phyloP scores from a whole-genome alignment of 2,329 filamentous ascomycete species.

The Didymella lethalis region DNA sequence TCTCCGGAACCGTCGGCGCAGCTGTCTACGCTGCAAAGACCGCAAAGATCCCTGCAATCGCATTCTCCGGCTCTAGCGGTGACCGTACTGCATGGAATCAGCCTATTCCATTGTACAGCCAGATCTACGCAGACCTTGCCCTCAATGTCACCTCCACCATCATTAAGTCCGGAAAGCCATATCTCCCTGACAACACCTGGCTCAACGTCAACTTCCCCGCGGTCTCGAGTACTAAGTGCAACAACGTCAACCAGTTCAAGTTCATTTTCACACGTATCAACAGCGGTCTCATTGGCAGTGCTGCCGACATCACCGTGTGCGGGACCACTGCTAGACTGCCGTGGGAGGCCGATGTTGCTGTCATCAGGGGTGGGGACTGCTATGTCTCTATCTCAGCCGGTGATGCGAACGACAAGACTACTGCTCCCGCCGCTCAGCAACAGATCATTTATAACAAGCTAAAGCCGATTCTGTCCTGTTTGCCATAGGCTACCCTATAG shows the following conservation, averaged over 20 bases:
- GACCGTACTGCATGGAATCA: constrained; percentile 63
- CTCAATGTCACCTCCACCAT: constrained; percentile 65
- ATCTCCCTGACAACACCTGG: constrained; percentile 67
- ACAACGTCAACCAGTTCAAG: constrained; percentile 62
- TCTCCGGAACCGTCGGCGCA: constrained; percentile 74
- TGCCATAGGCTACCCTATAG: constrained; percentile 6
- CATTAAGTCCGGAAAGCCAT: constrained; percentile 65
- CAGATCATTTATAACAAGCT: constrained; percentile 37
- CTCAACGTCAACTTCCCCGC: constrained; percentile 75
- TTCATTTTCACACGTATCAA: constrained; percentile 71
- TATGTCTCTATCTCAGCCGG: constrained; percentile 71
- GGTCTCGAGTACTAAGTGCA: constrained; percentile 60
- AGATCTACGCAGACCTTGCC: constrained; percentile 70
- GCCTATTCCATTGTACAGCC: constrained; percentile 59
- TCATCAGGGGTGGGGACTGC: constrained; percentile 58
- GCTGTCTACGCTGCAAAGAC: constrained; percentile 65
- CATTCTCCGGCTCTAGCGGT: constrained; percentile 67
- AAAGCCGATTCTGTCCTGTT: constrained; percentile 38
- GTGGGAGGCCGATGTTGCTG: constrained; percentile 64
- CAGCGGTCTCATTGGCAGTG: constrained; percentile 48
- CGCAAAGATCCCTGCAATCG: constrained; percentile 68
- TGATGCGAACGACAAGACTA: constrained; percentile 66
- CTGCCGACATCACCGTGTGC: constrained; percentile 65
- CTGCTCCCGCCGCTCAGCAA: constrained; percentile 56
- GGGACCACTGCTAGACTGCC: constrained; percentile 61